phyloP scores from a whole-genome alignment of 2,329 filamentous ascomycete species.

The Xylariales sp. region DNA sequence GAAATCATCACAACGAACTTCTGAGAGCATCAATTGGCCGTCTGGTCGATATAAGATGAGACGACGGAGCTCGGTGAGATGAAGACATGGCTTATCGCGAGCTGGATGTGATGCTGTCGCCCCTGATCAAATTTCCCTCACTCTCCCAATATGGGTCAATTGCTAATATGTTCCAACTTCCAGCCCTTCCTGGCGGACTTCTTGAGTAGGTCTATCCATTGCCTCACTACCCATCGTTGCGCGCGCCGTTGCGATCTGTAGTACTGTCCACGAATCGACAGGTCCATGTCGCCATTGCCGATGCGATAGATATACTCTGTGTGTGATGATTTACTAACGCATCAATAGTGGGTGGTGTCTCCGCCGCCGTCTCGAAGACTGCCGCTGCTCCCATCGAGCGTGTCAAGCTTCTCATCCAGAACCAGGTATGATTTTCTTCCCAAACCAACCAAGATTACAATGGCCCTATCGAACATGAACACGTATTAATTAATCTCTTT shows the following conservation, averaged over 20 bases:
- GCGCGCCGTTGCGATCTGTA: no score
- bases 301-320: slow-evolving; percentile 10
- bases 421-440: slow-evolving; percentile 72
- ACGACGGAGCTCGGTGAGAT: background rate
- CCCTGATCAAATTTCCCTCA: slow-evolving; percentile 11
- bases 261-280: no score
- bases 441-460: background rate
- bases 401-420: slow-evolving; percentile 99
- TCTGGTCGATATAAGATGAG: background rate
- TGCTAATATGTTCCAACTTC: slow-evolving; percentile 30
- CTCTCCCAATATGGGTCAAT: slow-evolving; percentile 3
- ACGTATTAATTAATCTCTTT: slow-evolving; percentile 22
- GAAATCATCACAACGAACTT: slow-evolving; percentile 12
- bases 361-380: slow-evolving; percentile 99
- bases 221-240: slow-evolving; percentile 5
- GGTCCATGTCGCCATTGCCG: no score
- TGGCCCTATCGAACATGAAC: background rate
- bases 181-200: slow-evolving; percentile 97
- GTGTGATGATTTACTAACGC: slow-evolving; percentile 9
- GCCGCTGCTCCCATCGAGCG: slow-evolving; percentile 99
- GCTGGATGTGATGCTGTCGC: background rate
- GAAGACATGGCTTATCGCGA: slow-evolving; percentile 1
- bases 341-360: slow-evolving; percentile 93
- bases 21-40: slow-evolving; percentile 15
- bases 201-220: slow-evolving; percentile 73